Evolutionary conservation across 2,329 filamentous ascomycete species (phyloP).

Genomic region (Fusarium newnesense): DNA sequence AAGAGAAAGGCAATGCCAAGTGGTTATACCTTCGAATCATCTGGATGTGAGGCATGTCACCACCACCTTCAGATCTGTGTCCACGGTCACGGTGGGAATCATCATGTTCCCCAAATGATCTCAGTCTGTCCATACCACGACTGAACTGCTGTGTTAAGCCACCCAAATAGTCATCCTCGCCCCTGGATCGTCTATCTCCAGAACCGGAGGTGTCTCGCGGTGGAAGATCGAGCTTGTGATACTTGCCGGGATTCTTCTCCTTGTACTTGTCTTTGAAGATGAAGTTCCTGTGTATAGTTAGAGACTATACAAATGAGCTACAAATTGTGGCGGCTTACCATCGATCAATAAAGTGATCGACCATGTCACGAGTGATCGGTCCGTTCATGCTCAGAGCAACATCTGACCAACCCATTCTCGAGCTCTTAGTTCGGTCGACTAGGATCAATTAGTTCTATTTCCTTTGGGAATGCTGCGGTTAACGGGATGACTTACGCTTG

Average conservation of each 20-base stretch:
- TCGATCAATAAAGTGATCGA: constrained; percentile 82
- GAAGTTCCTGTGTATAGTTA: constrained; percentile 70
- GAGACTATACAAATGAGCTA: background rate
- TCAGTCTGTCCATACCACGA: constrained; percentile 52
- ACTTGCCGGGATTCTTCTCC: constrained; percentile 61
- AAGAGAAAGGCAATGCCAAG: background rate
- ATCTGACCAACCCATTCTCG: constrained; percentile 94
- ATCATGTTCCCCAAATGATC: constrained; percentile 48
- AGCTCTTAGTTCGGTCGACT: constrained; percentile 80
- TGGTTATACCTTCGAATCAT: constrained; percentile 58
- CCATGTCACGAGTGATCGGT: constrained; percentile 78
- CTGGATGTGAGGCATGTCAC: constrained; percentile 56
- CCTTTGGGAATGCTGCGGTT: fast-evolving
- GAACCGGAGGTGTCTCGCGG: constrained; percentile 8
- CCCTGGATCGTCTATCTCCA: constrained; percentile 33
- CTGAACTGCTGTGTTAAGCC: constrained; percentile 57
- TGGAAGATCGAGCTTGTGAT: constrained; percentile 47
- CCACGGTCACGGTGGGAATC: constrained; percentile 21
- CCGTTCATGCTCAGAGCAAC: constrained; percentile 81
- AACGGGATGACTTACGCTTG: constrained; percentile 61
- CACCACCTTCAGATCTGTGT: constrained; percentile 7
- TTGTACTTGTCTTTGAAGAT: constrained; percentile 86
- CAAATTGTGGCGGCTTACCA: constrained; percentile 62
- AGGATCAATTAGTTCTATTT: background rate
- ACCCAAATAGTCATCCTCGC: constrained; percentile 52